phyloP scores from a whole-genome alignment of 345 rosid genomes.

The Gossypium bickii region DNA sequence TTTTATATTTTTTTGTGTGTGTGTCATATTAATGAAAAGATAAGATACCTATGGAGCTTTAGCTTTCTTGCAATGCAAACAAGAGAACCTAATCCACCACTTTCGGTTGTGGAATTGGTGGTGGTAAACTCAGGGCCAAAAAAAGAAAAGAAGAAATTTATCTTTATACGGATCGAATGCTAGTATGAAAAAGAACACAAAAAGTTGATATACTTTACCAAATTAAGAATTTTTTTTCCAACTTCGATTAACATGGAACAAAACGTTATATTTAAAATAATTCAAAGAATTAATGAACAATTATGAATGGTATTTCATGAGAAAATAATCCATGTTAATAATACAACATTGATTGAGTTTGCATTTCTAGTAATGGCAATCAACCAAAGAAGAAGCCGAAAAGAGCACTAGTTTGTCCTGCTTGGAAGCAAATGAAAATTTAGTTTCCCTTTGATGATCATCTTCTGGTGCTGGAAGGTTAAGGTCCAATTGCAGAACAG shows the following conservation, averaged over 20 bases:
- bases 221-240: background rate
- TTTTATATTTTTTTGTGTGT: background rate
- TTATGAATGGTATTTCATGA: slow-evolving; percentile 11
- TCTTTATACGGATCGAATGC: background rate
- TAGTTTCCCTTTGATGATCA: slow-evolving; percentile 25
- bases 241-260: background rate
- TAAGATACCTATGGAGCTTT: background rate
- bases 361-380: slow-evolving; percentile 52
- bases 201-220: background rate
- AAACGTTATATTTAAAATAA: slow-evolving; percentile 7
- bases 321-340: slow-evolving; percentile 4
- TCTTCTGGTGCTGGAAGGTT: slow-evolving; percentile 69
- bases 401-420: slow-evolving; percentile 50
- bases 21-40: slow-evolving; percentile 7
- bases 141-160: background rate
- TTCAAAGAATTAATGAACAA: slow-evolving; percentile 25
- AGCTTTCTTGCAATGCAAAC: slow-evolving; percentile 29
- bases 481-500: slow-evolving; percentile 44
- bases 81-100: slow-evolving; percentile 34
- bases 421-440: slow-evolving; percentile 28
- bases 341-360: slow-evolving; percentile 6
- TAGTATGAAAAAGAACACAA: background rate
- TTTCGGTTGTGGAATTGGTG: slow-evolving; percentile 22
- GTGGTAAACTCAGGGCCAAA: slow-evolving; percentile 17
- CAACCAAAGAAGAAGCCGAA: slow-evolving; percentile 55